These are phyloP conservation scores for Leucocoprinus sp. DNA, from an alignment of 768 basidiomycete genomes.

Conservation along the genomic window DNA sequence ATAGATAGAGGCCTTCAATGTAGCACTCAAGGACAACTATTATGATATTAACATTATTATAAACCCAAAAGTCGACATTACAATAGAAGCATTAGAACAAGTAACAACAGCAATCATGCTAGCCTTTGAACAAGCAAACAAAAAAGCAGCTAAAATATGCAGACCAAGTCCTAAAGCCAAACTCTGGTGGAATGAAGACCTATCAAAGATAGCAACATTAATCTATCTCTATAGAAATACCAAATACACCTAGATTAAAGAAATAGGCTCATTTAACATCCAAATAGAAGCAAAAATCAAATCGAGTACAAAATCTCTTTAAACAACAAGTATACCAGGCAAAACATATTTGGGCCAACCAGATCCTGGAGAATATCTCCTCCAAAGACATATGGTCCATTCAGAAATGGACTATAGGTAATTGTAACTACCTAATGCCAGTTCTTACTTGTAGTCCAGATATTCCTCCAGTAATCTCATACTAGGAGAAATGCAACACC, in stretches of 20 bases:
- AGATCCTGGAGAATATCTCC: constrained; percentile 14
- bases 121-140: not conserved
- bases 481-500: constrained; percentile 17
- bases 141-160: constrained; percentile 1
- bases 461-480: constrained; percentile 12
- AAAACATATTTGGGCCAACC: constrained; percentile 16
- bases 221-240: no score
- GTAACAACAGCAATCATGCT: no score
- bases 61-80: no score
- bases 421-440: constrained; percentile 20
- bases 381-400: constrained; percentile 19
- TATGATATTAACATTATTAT: no score
- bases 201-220: constrained; percentile 6
- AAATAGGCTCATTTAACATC: no score
- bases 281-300: no score
- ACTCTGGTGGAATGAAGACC: constrained; percentile 18
- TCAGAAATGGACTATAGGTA: constrained; percentile 18
- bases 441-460: constrained; percentile 12
- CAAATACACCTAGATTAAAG: no score
- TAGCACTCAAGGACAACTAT: no score
- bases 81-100: not conserved
- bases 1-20: constrained; percentile 12
- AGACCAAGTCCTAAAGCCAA: constrained; percentile 9
- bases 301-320: constrained; percentile 14
- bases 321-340: constrained; percentile 15